Conservation (phyloP, 805 yeast genomes). For the Kuraishia borneana region DNA sequence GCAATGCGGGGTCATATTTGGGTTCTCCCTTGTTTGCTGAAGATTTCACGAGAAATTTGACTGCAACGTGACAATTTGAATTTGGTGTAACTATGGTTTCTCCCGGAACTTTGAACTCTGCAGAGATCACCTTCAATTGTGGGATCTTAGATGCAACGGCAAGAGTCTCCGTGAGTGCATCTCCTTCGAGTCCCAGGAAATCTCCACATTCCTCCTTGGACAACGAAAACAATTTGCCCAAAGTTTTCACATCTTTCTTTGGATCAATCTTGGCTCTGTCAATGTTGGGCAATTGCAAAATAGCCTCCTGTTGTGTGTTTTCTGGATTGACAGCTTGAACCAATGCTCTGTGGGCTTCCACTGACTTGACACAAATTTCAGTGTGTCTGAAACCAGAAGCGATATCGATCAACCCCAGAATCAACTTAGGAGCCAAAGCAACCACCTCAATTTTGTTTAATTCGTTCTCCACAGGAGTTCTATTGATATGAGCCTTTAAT, state of each 20-base stretch:
- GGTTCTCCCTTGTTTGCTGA: constrained; percentile 46
- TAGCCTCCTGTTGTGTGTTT: constrained; percentile 41
- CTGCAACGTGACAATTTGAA: constrained; percentile 61
- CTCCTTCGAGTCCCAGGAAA: constrained; percentile 42
- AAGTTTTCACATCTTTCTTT: constrained; percentile 37
- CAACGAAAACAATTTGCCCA: constrained; percentile 60
- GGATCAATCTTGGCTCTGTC: constrained; percentile 38
- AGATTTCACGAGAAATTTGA: constrained; percentile 70
- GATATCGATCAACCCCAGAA: constrained; percentile 69
- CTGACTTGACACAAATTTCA: constrained; percentile 47
- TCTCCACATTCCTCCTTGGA: constrained; percentile 43
- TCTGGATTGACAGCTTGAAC: constrained; percentile 62
- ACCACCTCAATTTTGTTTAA: constrained; percentile 42
- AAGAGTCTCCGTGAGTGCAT: constrained; percentile 36
- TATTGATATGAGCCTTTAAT: constrained; percentile 45
- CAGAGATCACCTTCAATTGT: constrained; percentile 48
- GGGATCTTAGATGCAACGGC: constrained; percentile 59
- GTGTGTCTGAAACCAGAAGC: constrained; percentile 69
- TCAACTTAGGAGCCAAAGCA: constrained; percentile 50
- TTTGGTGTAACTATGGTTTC: constrained; percentile 62
- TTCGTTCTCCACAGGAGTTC: constrained; percentile 26
- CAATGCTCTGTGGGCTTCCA: constrained; percentile 59
- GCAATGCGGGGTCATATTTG: constrained; percentile 18
- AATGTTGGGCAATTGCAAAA: constrained; percentile 76
- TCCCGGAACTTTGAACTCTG: constrained; percentile 81